Evolutionary conservation across 371 early-diverging fungal genomes (phyloP).

Genomic region (Lichtheimia hyalospora): DNA sequence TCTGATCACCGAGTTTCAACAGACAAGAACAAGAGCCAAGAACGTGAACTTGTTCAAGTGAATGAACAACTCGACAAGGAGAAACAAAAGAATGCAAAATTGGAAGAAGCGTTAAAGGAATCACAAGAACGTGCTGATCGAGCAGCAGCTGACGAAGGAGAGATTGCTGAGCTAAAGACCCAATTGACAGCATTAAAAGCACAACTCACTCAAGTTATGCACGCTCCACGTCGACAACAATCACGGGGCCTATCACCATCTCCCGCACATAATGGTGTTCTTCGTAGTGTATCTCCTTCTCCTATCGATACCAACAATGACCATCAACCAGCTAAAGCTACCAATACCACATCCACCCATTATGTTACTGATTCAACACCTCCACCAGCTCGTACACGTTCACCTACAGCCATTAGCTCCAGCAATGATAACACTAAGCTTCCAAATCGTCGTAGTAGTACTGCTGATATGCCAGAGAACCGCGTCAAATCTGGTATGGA

Average conservation of each 20-base stretch:
- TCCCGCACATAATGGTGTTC: constrained; percentile 9
- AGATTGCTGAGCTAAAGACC: constrained; percentile 41
- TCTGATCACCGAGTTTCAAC: constrained; percentile 38
- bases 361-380: background rate
- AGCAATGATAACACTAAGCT: constrained; percentile 19
- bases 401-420: constrained; percentile 13
- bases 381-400: constrained; percentile 9
- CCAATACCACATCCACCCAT: background rate
- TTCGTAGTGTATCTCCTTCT: constrained; percentile 27
- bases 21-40: constrained; percentile 57
- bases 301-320: constrained; percentile 22
- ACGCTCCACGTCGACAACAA: constrained; percentile 29
- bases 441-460: constrained; percentile 27
- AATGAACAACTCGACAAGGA: constrained; percentile 59
- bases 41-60: constrained; percentile 62
- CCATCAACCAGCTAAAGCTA: constrained; percentile 7
- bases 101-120: constrained; percentile 28
- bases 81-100: constrained; percentile 66
- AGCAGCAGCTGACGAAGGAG: constrained; percentile 29
- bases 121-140: constrained; percentile 22
- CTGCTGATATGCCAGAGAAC: constrained; percentile 23
- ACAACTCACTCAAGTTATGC: constrained; percentile 41
- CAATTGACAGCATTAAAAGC: constrained; percentile 47
- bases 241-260: constrained; percentile 30
- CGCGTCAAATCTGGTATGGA: constrained; percentile 31